Conservation (phyloP, 164 flowering plant genomes). For the Litsea cubeba region DNA sequence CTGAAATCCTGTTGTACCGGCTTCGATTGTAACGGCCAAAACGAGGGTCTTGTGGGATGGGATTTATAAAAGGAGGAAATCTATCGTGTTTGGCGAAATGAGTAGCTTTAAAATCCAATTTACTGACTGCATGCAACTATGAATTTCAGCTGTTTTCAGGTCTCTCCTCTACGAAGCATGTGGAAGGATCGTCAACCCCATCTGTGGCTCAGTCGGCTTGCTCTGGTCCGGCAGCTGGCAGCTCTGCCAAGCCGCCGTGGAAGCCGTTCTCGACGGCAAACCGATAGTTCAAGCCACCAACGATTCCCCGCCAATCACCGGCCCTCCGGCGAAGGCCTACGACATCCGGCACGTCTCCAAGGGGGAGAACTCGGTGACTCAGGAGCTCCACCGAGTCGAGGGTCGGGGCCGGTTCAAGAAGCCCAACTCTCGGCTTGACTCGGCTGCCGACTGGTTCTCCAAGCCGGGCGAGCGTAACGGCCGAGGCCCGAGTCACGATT, state of each 20-base stretch:
- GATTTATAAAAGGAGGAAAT: too few relatives aligned
- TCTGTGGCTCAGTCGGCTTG: slow-evolving; percentile 67
- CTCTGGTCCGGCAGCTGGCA: slow-evolving; percentile 69
- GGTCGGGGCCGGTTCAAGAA: slow-evolving; percentile 46
- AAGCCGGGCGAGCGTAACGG: slow-evolving; percentile 5
- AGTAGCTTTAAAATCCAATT: too few relatives aligned
- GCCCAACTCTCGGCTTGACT: slow-evolving; percentile 3
- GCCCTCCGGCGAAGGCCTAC: slow-evolving; percentile 48
- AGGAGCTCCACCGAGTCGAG: slow-evolving; percentile 34
- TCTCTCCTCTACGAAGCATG: slow-evolving; percentile 80
- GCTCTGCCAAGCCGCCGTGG: slow-evolving; percentile 66
- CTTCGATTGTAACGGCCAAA: too few relatives aligned
- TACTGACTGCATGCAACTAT: too few relatives aligned
- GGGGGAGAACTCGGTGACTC: neutral
- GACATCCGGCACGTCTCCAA: slow-evolving; percentile 65
- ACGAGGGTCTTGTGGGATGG: too few relatives aligned
- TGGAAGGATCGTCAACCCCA: slow-evolving; percentile 68
- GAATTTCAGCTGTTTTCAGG: slow-evolving; percentile 52
- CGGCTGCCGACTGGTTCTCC: slow-evolving; percentile 5
- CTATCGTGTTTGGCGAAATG: too few relatives aligned
- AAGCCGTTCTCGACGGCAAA: slow-evolving; percentile 50
- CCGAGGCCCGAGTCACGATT: slow-evolving; percentile 56
- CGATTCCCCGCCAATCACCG: slow-evolving; percentile 35
- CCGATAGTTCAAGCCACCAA: slow-evolving; percentile 37
- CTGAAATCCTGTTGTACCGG: too few relatives aligned